phyloP scores from a whole-genome alignment of 1,284 basidiomycete species.

The Peniophora sp. region DNA sequence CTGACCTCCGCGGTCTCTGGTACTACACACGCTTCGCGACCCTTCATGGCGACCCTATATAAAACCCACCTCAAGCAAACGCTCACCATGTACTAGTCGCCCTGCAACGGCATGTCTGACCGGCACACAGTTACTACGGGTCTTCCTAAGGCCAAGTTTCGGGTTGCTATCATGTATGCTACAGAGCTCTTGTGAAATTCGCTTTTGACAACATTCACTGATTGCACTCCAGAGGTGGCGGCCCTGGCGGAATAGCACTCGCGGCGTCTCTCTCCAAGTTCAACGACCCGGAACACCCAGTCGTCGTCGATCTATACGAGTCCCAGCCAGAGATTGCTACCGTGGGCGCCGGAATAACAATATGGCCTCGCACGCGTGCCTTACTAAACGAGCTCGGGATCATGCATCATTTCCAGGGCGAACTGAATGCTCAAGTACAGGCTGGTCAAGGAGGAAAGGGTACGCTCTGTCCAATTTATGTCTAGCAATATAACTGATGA shows the following conservation, averaged over 20 bases:
- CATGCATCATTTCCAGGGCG: constrained; percentile 23
- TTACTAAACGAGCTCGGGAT: constrained; percentile 20
- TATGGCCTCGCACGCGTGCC: constrained; percentile 30
- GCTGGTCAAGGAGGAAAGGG: not conserved
- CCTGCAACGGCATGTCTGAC: too few species aligned
- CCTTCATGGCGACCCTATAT: too few species aligned
- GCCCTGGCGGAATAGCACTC: constrained; percentile 29
- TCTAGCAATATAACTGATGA: not conserved
- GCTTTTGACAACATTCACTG: too few species aligned
- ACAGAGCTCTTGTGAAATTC: too few species aligned
- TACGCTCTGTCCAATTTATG: not conserved
- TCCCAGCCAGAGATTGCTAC: constrained; percentile 24
- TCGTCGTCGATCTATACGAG: constrained; percentile 29
- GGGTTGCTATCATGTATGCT: too few species aligned
- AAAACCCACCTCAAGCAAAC: too few species aligned
- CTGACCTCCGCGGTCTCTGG: too few species aligned
- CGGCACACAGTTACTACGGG: too few species aligned
- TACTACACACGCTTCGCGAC: too few species aligned
- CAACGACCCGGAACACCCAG: constrained; percentile 12
- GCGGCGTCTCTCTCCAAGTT: constrained; percentile 25
- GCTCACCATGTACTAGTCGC: too few species aligned
- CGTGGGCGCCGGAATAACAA: constrained; percentile 27
- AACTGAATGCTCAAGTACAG: constrained; percentile 13
- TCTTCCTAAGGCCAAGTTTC: too few species aligned
- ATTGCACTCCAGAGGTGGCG: constrained; percentile 26